Conservation (phyloP, 75 land plant genomes). For the Cunninghamia lanceolata region DNA sequence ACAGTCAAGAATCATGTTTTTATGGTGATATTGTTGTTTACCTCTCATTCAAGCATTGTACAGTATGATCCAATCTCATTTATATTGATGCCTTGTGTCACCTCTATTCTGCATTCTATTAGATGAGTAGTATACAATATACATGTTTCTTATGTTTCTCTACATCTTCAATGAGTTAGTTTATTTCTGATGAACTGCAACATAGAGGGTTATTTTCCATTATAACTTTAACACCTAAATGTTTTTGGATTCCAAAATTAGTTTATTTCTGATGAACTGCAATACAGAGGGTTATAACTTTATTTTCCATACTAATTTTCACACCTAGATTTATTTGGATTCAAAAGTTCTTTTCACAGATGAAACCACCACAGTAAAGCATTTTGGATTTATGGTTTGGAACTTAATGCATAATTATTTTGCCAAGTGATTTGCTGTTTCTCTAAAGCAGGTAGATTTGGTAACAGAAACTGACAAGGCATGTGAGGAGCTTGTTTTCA, state of each 20-base stretch:
- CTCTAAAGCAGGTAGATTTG: slow-evolving; percentile 32
- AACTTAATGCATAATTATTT: not conserved
- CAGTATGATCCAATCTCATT: not conserved
- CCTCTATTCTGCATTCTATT: not conserved
- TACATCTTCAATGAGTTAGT: not conserved
- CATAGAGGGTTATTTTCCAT: not conserved
- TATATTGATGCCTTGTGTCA: not conserved
- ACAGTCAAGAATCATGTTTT: not conserved
- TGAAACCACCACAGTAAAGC: not conserved
- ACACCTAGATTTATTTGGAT: not conserved
- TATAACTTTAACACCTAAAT: not conserved
- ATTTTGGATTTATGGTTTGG: not conserved
- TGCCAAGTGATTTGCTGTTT: not conserved
- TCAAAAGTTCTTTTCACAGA: not conserved
- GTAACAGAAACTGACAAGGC: slow-evolving; percentile 54
- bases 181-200: not conserved
- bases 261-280: not conserved
- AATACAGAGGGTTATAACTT: not conserved
- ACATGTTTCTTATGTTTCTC: not conserved
- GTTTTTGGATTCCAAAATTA: not conserved
- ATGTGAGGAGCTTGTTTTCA: slow-evolving; percentile 35
- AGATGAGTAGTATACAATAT: not conserved
- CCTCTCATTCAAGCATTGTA: not conserved
- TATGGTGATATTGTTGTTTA: not conserved
- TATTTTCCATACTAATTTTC: not conserved